A percentile compares a stretch with the other conserved stretches of the same genome.
Evolutionary conservation across 129 eudicot species (phyloP).

Genomic region (Tagetes erecta): DNA sequence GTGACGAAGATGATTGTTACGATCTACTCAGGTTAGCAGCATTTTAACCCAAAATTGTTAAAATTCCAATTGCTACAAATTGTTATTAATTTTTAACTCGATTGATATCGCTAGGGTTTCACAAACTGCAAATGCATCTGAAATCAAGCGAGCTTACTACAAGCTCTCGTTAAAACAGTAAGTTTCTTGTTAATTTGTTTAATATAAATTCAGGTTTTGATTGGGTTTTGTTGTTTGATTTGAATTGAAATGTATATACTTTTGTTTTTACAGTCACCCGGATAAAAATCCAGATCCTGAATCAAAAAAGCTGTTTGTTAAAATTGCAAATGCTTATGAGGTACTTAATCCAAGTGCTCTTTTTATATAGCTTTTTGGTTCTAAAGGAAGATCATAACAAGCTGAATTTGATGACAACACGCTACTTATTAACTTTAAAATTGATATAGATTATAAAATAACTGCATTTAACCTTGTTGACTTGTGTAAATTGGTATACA

Average conservation of each 20-base stretch:
- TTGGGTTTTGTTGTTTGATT: conserved; percentile 19
- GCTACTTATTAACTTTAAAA: conserved; percentile 9
- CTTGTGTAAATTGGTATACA: neutral
- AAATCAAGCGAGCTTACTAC: conserved; percentile 89
- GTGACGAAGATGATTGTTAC: conserved; percentile 98
- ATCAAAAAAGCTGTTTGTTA: conserved; percentile 80
- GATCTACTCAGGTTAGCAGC: conserved; percentile 80
- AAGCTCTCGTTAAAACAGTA: conserved; percentile 94
- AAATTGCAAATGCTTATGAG: conserved; percentile 97
- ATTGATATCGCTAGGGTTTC: conserved; percentile 59
- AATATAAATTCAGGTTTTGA: neutral
- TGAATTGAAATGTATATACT: conserved; percentile 6
- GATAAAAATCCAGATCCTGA: conserved; percentile 98
- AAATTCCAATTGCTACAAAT: neutral
- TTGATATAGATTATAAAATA: neutral
- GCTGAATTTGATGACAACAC: conserved; percentile 8
- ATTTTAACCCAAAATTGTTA: neutral
- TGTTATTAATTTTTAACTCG: neutral
- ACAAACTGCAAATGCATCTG: conserved; percentile 84
- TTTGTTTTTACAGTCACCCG: conserved; percentile 65
- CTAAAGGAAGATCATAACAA: neutral
- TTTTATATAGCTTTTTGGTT: conserved; percentile 1
- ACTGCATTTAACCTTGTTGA: conserved; percentile 15
- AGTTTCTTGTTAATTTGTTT: conserved; percentile 28
- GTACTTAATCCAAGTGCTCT: conserved; percentile 33